Evolutionary conservation across 495 filamentous ascomycete genomes (phyloP).

Genomic region (Immersiella caudata): DNA sequence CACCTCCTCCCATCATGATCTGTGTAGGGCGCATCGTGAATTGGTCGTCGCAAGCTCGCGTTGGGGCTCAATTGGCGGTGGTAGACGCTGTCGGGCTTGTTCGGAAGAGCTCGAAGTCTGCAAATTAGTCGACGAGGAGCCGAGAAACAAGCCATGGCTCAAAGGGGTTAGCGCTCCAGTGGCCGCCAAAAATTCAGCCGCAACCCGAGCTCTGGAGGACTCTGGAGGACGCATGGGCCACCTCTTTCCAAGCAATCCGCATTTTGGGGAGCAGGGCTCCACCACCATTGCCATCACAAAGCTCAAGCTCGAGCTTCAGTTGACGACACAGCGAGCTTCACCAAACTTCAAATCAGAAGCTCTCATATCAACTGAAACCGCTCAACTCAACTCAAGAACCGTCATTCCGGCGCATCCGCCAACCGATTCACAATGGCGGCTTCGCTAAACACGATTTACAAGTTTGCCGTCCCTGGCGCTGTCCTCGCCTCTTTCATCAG

Average conservation of each 20-base stretch:
- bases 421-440: constrained; percentile 52
- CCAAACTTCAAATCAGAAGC: constrained; percentile 6
- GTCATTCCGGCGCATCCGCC: constrained; percentile 22
- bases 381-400: background rate
- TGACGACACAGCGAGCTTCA: constrained; percentile 27
- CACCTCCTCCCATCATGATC: constrained; percentile 55
- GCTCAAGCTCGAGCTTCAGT: constrained; percentile 10
- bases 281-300: constrained; percentile 14
- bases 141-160: constrained; percentile 37
- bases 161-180: constrained; percentile 37
- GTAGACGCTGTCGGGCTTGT: constrained; percentile 18
- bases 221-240: constrained; percentile 10
- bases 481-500: constrained; percentile 64
- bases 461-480: constrained; percentile 70
- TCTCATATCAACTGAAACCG: constrained; percentile 21
- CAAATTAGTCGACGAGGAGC: constrained; percentile 39
- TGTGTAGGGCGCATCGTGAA: constrained; percentile 67
- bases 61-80: constrained; percentile 37
- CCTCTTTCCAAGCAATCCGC: constrained; percentile 19
- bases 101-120: constrained; percentile 34
- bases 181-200: constrained; percentile 19
- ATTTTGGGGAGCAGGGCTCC: constrained; percentile 31
- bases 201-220: constrained; percentile 9
- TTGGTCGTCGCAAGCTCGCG: constrained; percentile 30
- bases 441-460: constrained; percentile 65